Evolutionary conservation across 192 early-diverging fungal genomes (phyloP).

Genomic region (Linnemannia hyalina): DNA sequence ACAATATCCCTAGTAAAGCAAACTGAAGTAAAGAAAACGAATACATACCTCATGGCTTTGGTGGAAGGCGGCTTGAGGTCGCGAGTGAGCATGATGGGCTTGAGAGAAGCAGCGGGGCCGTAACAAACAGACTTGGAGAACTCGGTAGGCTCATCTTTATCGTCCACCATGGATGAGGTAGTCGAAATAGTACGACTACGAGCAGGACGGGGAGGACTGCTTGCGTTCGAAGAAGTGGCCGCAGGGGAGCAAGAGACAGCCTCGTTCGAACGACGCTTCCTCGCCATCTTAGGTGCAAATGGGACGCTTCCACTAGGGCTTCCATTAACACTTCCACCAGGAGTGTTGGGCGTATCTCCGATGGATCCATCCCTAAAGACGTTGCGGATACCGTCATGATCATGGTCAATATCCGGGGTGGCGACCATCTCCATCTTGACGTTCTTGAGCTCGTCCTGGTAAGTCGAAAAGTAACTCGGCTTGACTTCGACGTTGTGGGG

Average conservation of each 20-base stretch:
- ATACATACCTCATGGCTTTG: conserved; percentile 43
- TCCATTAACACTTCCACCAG: conserved; percentile 14
- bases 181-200: conserved; percentile 52
- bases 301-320: conserved; percentile 5
- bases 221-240: conserved; percentile 12
- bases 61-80: conserved; percentile 43
- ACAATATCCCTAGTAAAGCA: conserved; percentile 2
- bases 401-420: conserved; percentile 29
- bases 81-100: conserved; percentile 47
- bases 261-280: conserved; percentile 53
- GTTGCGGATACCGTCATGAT: conserved; percentile 1
- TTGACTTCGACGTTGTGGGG: conserved; percentile 54
- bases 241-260: conserved; percentile 29
- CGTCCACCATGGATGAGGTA: conserved; percentile 42
- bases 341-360: conserved; percentile 6
- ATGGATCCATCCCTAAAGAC: conserved; percentile 21
- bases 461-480: conserved; percentile 42
- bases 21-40: neutral
- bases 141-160: conserved; percentile 37
- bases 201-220: conserved; percentile 40
- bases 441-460: conserved; percentile 28
- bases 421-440: conserved; percentile 51
- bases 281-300: conserved; percentile 16
- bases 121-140: conserved; percentile 2
- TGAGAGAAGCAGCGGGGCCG: conserved; percentile 31